Evolutionary conservation across 1,139 yeast species (phyloP), one percentile per base, ranked within the genome.

Genomic region (Protomyces gravidus): DNA sequence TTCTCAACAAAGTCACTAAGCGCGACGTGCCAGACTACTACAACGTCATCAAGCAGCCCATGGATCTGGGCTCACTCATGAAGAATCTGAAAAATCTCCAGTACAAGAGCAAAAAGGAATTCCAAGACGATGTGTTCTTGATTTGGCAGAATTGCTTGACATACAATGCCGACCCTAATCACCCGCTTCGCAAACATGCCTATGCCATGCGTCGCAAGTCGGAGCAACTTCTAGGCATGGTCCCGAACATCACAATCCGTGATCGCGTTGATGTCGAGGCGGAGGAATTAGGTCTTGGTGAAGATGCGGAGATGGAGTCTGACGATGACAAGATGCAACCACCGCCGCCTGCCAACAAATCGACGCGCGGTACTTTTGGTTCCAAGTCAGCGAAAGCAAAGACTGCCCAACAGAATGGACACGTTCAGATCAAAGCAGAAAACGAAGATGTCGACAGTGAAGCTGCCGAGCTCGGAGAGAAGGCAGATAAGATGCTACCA

Each of bases 21-120:
- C 79, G 98, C 62, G 99, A 94, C 68, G 99, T 98, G 0, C 99
- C 98, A 5, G 90, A 92, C 69, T 94, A 94, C 73, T 89, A 89
- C 63, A 83, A 84, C 61, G 80, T 94, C 45, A 90, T 94, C 67
- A 90, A 89, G 67, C 83, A 82, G 61, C 98, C 99, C 30, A 94
- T 94, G 99, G 99, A 94, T 69, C 77, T 94, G 65, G 90, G 89
- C 68, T 90, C 97, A 0, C 96, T 94, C 13, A 79, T 89, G 84
- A 90, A 89, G 68, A 92, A 90, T 69, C 75, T 94, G 66, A 89
- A 89, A 68, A 76, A 80, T 2, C 82, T 88, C 63, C 90, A 87
- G 64, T 92, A 92, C 70, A 81, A 79, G 66, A 86, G 89, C 50
- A 92, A 90, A 68, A 80, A 83, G 64, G 95, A 87, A 66, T 92